Evolutionary conservation across 73 alveolate species (phyloP).

Genomic region (Strombidium stylifer): DNA sequence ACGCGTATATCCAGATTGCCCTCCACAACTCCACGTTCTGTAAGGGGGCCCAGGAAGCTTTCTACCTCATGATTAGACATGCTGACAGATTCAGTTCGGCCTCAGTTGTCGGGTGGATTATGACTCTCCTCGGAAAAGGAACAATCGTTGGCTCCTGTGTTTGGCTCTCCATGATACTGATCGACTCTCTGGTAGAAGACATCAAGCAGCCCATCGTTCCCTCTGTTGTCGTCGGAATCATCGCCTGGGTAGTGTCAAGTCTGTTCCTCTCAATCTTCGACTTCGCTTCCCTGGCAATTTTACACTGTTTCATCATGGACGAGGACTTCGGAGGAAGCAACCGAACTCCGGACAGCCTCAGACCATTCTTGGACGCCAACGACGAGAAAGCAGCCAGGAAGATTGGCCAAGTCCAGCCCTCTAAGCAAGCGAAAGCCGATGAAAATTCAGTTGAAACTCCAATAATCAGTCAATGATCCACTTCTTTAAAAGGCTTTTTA

Average conservation of each 20-base stretch:
- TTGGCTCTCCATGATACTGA: too few relatives aligned
- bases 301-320: constrained; percentile 83
- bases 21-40: constrained; percentile 88
- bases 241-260: constrained; percentile 69
- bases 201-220: constrained; percentile 91
- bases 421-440: too few relatives aligned
- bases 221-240: constrained; percentile 47
- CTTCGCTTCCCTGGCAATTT: constrained; percentile 79
- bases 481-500: too few relatives aligned
- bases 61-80: constrained; percentile 85
- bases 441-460: too few relatives aligned
- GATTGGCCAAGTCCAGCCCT: too few relatives aligned
- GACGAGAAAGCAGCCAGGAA: too few relatives aligned
- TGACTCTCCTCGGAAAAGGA: constrained; percentile 84
- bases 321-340: too few relatives aligned
- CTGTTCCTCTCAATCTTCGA: constrained; percentile 78
- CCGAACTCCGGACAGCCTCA: constrained; percentile 1
- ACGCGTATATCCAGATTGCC: constrained; percentile 94
- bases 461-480: too few relatives aligned
- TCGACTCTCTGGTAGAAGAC: too few relatives aligned
- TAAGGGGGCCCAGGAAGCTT: constrained; percentile 90
- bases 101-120: constrained; percentile 81
- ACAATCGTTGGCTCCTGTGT: too few relatives aligned
- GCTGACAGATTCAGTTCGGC: constrained; percentile 84
- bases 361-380: constrained; percentile 24